Base-by-base conservation (phyloP, 139 green algal genomes). In the Raphidocelis subcapitata region DNA sequence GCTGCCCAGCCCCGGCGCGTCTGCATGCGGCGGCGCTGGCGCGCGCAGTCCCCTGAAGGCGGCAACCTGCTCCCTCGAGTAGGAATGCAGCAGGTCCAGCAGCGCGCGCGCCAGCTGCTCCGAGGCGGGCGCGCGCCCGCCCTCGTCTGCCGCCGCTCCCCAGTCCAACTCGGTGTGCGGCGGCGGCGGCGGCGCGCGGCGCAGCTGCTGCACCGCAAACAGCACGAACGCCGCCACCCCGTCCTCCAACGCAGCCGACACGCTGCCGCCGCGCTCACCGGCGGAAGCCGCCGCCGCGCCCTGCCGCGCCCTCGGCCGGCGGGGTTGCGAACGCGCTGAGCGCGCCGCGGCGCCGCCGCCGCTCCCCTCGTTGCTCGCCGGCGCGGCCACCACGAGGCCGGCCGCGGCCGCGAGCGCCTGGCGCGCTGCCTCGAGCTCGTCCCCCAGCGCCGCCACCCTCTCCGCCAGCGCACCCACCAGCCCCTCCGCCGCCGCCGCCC, bases 151-250 rank as follows among this genome's bases (percentile, higher is more conserved):
- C 21, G 54, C 57, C 15, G 57, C 57, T 1, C 26, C 57, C 23
- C 28, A 28, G 2, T 0, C 21, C 49, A 41, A n/a, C 36, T 24
- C 3, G 46, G 37, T 16, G 52, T 18, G 41, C 67, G 33, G 41
- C 28, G 10, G 57, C 67, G 15, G 49, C 49, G 26, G 31, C 52
- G 32, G 2, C 31, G 54, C 68, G 5, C 68, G 18, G 31, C 68
- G 46, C 41, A 75, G 29, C 57, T 75, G 56, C 37, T 75, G 69
- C 37, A 75, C 55, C 21, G 41, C 60, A 23, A 62, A 60, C 69
- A 75, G 44, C 37, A 75, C 69, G 33, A 75, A 75, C 4, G 57
- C 69, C n/a, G 69, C 69, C 3, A 75, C 69, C 21, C 69, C 57
- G 21, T 75, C 69, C 16, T 75, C 69, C 29, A 75, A 16, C 4